Evolutionary conservation across 129 eudicot genomes (phyloP).

Genomic region (Rutidosis leptorrhynchoides): DNA sequence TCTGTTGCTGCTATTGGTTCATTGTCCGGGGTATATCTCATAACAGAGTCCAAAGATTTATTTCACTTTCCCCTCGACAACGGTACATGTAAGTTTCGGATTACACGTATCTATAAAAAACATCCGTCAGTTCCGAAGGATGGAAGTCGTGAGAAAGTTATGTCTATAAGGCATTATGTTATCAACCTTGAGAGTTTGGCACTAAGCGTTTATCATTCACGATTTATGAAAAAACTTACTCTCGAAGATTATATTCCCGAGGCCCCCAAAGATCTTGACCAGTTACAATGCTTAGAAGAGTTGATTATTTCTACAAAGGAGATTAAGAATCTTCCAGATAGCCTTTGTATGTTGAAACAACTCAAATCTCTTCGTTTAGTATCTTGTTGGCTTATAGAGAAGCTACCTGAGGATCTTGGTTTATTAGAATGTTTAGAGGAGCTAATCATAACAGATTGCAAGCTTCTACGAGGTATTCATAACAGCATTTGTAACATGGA

Average conservation of each 20-base stretch:
- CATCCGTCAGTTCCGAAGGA: not conserved
- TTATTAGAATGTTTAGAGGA: slow-evolving; percentile 17
- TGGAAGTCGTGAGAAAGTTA: too few species aligned
- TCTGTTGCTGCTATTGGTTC: not conserved
- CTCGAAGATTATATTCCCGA: not conserved
- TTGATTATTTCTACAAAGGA: not conserved
- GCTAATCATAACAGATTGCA: not conserved
- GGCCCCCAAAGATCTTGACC: slow-evolving; percentile 3
- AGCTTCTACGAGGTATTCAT: not conserved
- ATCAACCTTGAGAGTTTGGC: slow-evolving; percentile 12
- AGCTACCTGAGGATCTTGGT: slow-evolving; percentile 13
- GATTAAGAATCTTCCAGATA: not conserved
- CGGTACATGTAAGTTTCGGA: not conserved
- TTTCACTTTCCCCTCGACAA: not conserved
- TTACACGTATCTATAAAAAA: not conserved
- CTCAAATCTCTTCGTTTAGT: not conserved
- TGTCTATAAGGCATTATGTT: too few species aligned
- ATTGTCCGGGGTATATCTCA: not conserved
- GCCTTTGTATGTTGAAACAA: not conserved
- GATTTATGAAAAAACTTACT: not conserved
- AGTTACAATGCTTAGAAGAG: not conserved
- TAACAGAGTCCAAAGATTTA: slow-evolving; percentile 1
- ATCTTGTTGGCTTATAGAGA: slow-evolving; percentile 9
- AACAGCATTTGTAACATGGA: slow-evolving; percentile 2
- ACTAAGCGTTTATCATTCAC: not conserved